Evolutionary conservation across 176 grass and related monocot species (phyloP), one percentile per base, ranked within the genome.

Genomic region (Rhipidocladum racemiflorum): DNA sequence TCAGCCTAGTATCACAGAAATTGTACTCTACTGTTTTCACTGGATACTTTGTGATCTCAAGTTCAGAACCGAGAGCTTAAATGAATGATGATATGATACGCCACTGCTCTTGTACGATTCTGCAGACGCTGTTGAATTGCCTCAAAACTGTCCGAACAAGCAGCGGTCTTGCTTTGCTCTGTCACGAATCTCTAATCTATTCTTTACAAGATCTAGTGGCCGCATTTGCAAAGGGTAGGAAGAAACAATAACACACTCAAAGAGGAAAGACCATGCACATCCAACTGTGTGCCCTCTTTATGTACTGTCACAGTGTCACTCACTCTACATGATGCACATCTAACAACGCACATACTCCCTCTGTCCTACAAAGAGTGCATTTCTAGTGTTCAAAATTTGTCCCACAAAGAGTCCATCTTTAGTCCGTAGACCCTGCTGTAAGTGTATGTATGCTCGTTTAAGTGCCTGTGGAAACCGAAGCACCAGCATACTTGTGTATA

Each of bases 1-100:
- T 81, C 56, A 77, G 83, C 43, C 72, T 75, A 85, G 81, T 72
- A 53, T 81, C 62, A 84, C 76, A 77, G 23, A 49, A 80, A 39
- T 1, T 86, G 72, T 71, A 73, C 77, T 44, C 6, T 34, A 59
- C 17, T 78, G 35, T 71, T 82, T 55, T 20, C 27, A 25, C 27
- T 56, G 64, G 56, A 23, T 60, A 21, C 24, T 48, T 81, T 78
- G 49, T 82, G 56, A 48, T 89, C 55, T 29, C 14, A 42, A 72
- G 14, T 72, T 65, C 32, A 70, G 5, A 48, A 29, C 45, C 49
- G 74, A 78, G 46, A 78, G 17, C 27, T 27, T 55, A 34, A 77
- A 25, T 57, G 51, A 68, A 81, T 46, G 35, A 34, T 48, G 4
- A 9, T 21, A 57, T 70, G 28, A 48, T 51, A 46, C 68, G 15